A percentile compares a stretch with the other conserved stretches of the same genome.
Evolutionary conservation across 1,284 basidiomycete species (phyloP).

Genomic region (Moesziomyces sp.): DNA sequence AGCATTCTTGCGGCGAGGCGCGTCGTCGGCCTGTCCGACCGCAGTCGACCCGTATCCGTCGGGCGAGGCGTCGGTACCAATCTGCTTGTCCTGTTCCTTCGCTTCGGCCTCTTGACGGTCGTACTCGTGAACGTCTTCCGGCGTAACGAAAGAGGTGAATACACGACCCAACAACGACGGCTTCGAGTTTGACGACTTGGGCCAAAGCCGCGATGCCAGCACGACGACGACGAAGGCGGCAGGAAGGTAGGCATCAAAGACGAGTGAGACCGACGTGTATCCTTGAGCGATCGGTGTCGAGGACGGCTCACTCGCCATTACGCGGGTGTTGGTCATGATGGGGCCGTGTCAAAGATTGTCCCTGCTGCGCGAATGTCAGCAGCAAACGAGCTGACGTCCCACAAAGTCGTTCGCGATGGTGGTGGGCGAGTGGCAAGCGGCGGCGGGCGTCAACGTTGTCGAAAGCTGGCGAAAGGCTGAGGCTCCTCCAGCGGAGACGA

Average conservation of each 20-base stretch:
- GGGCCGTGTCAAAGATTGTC: too few species aligned
- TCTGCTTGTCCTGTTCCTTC: constrained; percentile 6
- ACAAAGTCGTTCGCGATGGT: too few species aligned
- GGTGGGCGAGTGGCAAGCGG: too few species aligned
- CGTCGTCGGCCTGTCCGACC: not conserved
- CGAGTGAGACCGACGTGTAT: constrained; percentile 9
- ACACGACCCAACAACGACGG: constrained; percentile 10
- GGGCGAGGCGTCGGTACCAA: not conserved
- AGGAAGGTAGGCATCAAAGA: constrained; percentile 28
- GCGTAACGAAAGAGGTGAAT: constrained; percentile 21
- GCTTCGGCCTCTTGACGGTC: constrained; percentile 15
- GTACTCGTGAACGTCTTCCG: constrained; percentile 32
- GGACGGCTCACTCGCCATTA: too few species aligned
- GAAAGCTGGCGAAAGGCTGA: too few species aligned
- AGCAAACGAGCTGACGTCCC: too few species aligned
- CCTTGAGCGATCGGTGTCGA: too few species aligned
- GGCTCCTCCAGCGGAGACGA: too few species aligned
- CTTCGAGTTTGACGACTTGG: not conserved
- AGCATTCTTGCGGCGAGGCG: not conserved
- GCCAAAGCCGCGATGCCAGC: constrained; percentile 9
- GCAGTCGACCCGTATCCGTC: constrained; percentile 13
- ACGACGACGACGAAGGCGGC: constrained; percentile 10
- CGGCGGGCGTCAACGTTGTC: too few species aligned
- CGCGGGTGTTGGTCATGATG: too few species aligned
- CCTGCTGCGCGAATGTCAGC: too few species aligned